Base-by-base conservation (phyloP, 148 eudicot species). In the Chenopodium album region DNA sequence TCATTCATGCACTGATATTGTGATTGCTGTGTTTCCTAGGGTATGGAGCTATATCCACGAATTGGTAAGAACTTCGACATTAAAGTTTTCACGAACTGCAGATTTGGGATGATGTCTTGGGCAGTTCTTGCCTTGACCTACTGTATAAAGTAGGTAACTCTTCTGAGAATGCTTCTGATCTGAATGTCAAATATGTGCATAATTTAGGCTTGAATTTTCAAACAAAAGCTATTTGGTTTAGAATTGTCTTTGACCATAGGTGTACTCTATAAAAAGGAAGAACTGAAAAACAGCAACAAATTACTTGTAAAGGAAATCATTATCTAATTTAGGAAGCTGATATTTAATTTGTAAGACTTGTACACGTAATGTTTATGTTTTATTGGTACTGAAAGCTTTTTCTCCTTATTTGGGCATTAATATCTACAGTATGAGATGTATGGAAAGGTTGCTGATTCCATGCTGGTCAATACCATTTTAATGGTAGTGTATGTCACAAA, bases 91-190 rank as follows among this genome's bases (percentile, higher is more conserved):
- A 96, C 99, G 2, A 96, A 96, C 86, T 94, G 98, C 87, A 94
- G 98, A 88, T 96, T 96, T 82, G 98, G 98, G 79, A 96, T 96
- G 99, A 94, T 96, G 98, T 92, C 98, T 70, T 96, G 99, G 99
- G 98, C 99, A n/a, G 97, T 96, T 85, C 94, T 96, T 86, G 93
- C 98, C 78, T 84, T 96, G 81, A 96, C 99, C 20, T 96, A 94
- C 82, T 94, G 95, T 88, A 92, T 96, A 81, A 96, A 96, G 89
- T 97, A 96, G 97, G 99, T 96, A 82, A 72, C 7, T 50, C 10
- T 34, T 76, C 69, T 59, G 44, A 29, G 54, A 46, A 26, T n/a
- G 22, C 16, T 75, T 31, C 32, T 31, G 32, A 31, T 31, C 76
- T 11, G 6, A 56, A 56, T 56, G 62, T 50, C 54, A 50, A 28